Conservation (phyloP, 495 filamentous ascomycete genomes). For the Penicillium crystallinum region DNA sequence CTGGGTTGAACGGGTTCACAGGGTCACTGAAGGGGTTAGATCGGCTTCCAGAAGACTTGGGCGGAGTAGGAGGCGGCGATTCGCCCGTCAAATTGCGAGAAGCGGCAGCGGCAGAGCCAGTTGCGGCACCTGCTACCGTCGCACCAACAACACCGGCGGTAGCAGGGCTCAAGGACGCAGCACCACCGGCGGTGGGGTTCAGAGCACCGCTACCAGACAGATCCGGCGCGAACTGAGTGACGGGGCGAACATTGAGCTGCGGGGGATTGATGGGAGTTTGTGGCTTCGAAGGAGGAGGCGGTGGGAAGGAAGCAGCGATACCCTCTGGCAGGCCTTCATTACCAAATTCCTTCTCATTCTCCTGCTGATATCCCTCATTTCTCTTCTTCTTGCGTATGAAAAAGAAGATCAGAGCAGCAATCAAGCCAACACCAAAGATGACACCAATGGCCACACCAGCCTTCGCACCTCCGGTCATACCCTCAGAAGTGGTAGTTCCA, state of each 20-base stretch:
- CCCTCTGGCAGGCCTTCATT: slow-evolving; percentile 21
- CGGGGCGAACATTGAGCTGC: slow-evolving; percentile 76
- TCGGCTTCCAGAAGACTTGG: slow-evolving; percentile 40
- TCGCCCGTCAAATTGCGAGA: slow-evolving; percentile 37
- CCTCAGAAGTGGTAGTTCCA: slow-evolving; percentile 3
- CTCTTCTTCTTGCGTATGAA: slow-evolving; percentile 59
- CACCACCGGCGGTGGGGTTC: slow-evolving; percentile 35
- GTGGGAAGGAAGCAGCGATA: slow-evolving; percentile 28
- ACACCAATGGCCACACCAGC: slow-evolving; percentile 83
- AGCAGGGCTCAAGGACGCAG: slow-evolving; percentile 8
- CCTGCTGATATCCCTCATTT: slow-evolving; percentile 42
- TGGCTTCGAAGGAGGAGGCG: slow-evolving; percentile 28
- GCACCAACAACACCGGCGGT: slow-evolving; percentile 26
- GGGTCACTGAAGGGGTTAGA: slow-evolving; percentile 45
- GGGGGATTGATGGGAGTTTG: slow-evolving; percentile 59
- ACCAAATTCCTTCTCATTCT: slow-evolving; percentile 50
- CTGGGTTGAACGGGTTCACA: slow-evolving; percentile 48
- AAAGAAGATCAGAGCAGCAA: slow-evolving; percentile 59
- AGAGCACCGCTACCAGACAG: slow-evolving; percentile 39
- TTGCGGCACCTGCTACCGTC: slow-evolving; percentile 29
- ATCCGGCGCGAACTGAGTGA: slow-evolving; percentile 80
- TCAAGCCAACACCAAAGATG: slow-evolving; percentile 55
- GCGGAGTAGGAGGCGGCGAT: slow-evolving; percentile 31
- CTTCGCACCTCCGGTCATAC: slow-evolving; percentile 52
- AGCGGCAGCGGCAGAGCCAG: slow-evolving; percentile 25